A percentile compares a stretch with the other conserved stretches of the same genome.
phyloP scores from a whole-genome alignment of 2,329 filamentous ascomycete genomes.

The Lachnellula suecica region DNA sequence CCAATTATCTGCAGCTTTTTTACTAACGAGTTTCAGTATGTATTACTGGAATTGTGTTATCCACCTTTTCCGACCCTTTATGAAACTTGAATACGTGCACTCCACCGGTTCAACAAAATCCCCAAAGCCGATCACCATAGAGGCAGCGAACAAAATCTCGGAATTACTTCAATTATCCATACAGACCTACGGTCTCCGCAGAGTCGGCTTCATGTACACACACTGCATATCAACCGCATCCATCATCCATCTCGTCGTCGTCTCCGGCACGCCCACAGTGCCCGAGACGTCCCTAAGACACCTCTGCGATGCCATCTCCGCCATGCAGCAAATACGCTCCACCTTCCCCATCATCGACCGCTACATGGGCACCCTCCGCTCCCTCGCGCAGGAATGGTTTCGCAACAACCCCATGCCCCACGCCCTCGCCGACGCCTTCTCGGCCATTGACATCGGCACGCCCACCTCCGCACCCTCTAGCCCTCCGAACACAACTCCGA shows the following conservation, averaged over 20 bases:
- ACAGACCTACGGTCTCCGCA: conserved; percentile 22
- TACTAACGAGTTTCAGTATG: conserved; percentile 46
- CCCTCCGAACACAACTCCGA: too few relatives aligned
- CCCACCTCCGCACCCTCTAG: too few relatives aligned
- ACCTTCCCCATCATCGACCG: conserved; percentile 6
- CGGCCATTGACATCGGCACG: too few relatives aligned
- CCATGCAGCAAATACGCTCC: conserved; percentile 10
- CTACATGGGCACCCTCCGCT: conserved; percentile 6
- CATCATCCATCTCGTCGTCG: conserved; percentile 21
- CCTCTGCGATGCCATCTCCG: conserved; percentile 8
- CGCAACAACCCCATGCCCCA: neutral
- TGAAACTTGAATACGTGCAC: conserved; percentile 22
- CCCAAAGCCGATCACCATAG: conserved; percentile 24
- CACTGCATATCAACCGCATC: conserved; percentile 23
- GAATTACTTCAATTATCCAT: conserved; percentile 23
- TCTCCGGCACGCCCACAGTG: neutral
- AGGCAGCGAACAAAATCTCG: conserved; percentile 31
- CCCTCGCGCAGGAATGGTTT: conserved; percentile 12
- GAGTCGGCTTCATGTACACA: conserved; percentile 20
- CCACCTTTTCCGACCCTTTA: conserved; percentile 67
- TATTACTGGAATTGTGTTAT: conserved; percentile 67
- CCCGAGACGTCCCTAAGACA: conserved; percentile 3
- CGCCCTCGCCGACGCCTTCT: neutral
- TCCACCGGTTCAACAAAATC: conserved; percentile 6
- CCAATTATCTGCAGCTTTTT: neutral